Evolutionary conservation across 1,139 yeast species (phyloP), one percentile per base, ranked within the genome.

Genomic region (Yamadazyma dendronema): DNA sequence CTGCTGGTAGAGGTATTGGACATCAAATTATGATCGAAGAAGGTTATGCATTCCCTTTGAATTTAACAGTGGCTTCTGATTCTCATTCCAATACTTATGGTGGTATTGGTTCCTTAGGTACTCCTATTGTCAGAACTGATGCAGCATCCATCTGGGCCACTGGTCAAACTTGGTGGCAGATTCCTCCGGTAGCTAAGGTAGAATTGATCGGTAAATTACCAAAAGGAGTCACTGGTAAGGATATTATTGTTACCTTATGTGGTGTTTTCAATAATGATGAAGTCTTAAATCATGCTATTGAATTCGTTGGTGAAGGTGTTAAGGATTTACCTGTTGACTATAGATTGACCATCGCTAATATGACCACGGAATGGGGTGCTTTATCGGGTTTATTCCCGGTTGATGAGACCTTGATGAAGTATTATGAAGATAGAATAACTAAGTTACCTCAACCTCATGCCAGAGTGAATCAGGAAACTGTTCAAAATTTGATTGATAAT

Each of bases 301-400:
- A 92, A 66, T 92, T 92, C 63, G 81, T 84, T 7, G 98, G 97
- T 39, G 95, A 85, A 42, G 94, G 92, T 30, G 73, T 92, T 17
- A 67, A 74, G 29, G 72, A 77, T 44, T 71, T 92, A 42, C 73
- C 96, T 2, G 78, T 92, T 30, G 99, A 92, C 61, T 90, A 87
- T 63, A 79, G 99, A 58, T 74, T 92, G 49, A 92, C 98, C 16
- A 90, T 92, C 49, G 98, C 98, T 39, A 92, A 92, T 59, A 92
- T 92, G 99, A 92, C 98, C 35, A 92, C 99, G 29, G 99, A 92
- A 65, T 92, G 99, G 99, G 99, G 99, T 52, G 98, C 99, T 1
- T 72, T 92, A 12, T 85, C 96, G 4, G 99, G 99, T 31, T 68
- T 92, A 43, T 92, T 92, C 78, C 97, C 99, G 4, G 89, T 92